phyloP scores from a whole-genome alignment of 2,329 filamentous ascomycete species.

The Monosporascus sp. region DNA sequence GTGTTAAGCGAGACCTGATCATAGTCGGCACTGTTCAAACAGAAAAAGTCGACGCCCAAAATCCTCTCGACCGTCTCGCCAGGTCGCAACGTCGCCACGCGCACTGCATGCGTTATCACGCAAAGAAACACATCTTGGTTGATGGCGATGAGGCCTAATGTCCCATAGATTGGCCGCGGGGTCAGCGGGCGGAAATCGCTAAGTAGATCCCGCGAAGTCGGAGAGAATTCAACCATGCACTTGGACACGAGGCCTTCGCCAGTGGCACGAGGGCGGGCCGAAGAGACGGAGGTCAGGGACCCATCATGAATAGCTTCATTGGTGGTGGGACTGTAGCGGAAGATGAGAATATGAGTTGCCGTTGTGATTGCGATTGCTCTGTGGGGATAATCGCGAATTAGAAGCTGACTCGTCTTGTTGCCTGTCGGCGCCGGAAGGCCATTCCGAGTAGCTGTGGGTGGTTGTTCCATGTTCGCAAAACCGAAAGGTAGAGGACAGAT shows the following conservation, averaged over 20 bases:
- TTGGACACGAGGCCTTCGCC: constrained; percentile 45
- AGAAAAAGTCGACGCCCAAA: constrained; percentile 84
- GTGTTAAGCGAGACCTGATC: constrained; percentile 64
- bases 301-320: constrained; percentile 55
- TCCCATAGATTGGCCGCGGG: constrained; percentile 72
- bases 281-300: constrained; percentile 49
- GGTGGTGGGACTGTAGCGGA: constrained; percentile 69
- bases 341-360: constrained; percentile 72
- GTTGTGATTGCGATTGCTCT: constrained; percentile 85
- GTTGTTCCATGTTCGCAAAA: constrained; percentile 42
- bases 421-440: constrained; percentile 40
- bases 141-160: constrained; percentile 80
- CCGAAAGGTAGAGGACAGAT: constrained; percentile 14
- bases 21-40: constrained; percentile 79
- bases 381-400: constrained; percentile 81
- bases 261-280: constrained; percentile 37
- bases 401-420: constrained; percentile 66
- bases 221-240: constrained; percentile 86
- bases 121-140: constrained; percentile 84
- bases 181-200: constrained; percentile 72
- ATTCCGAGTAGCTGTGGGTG: constrained; percentile 36
- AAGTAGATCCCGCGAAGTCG: constrained; percentile 59
- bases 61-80: constrained; percentile 89
- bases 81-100: constrained; percentile 76
- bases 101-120: constrained; percentile 73